Evolutionary conservation across 352 stramenopile species (phyloP), one percentile per base, ranked within the genome.

Genomic region (Salisapilia sapeloensis): DNA sequence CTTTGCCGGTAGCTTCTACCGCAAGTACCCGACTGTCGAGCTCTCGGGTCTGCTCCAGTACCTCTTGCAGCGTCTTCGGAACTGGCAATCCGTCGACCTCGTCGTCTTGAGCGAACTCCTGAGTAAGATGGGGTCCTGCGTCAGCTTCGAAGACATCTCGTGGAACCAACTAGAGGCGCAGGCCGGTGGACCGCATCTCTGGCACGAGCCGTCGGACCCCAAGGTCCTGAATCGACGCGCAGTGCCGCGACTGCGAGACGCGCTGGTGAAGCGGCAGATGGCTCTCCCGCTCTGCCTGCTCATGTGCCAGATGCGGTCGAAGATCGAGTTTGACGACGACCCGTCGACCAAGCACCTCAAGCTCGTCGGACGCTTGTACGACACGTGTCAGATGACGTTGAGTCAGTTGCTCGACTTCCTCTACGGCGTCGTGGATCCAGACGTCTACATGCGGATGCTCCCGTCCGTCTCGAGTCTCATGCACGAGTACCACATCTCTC

Each of bases 1-100:
- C 35, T 97, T 97, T 47, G 84, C 69, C 1, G 91, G 91, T 7
- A 92, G 75, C 39, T 96, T 97, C 30, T 97, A 96, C 48, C 83
- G 86, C 38, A 85, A 77, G 32, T 95, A 92, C 55, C 87, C 87
- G 4, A 81, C 70, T 31, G 82, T 96, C 9, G 91, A 97, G 53
- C 56, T 96, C 13, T 56, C 66, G 2, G 85, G 83, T 1, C 56
- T 97, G 17, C 44, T 97, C 4, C 61, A 77, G 24, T 97, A 94
- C 48, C 45, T 96, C 19, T 83, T 95, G 18, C 59, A 81, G 33
- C 67, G 84, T 4, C 60, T 96, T 12, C 55, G 77, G 42, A 79
- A 70, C 28, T 85, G 74, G 67, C 70, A 78, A 23, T 84, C 70
- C 1, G 71, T 86, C 2, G 71, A 93, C 43, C 43, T 93, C 11